Evolutionary conservation across 1,284 basidiomycete genomes (phyloP).

Genomic region (Agroathelia rolfsii): DNA sequence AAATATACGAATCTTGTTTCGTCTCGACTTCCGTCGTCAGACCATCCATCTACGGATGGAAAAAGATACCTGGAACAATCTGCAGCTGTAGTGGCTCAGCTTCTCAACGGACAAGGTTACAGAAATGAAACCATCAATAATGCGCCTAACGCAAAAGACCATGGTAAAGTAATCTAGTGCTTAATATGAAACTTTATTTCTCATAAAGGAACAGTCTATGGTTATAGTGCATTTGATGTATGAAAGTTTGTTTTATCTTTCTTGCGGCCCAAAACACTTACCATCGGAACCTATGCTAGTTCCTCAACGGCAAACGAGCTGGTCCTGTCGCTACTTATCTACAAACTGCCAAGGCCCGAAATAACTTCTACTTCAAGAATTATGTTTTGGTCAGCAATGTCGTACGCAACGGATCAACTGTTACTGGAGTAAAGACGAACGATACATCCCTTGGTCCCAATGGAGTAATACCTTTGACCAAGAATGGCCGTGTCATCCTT

Average conservation of each 20-base stretch:
- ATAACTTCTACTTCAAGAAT: constrained; percentile 42
- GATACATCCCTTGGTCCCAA: constrained; percentile 43
- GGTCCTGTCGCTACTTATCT: constrained; percentile 54
- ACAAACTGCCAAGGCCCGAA: constrained; percentile 40
- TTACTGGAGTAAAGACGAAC: constrained; percentile 53
- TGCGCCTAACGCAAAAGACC: constrained; percentile 45
- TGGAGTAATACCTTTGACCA: constrained; percentile 44
- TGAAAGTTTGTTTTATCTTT: too few species aligned
- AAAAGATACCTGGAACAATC: constrained; percentile 47
- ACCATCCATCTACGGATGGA: constrained; percentile 52
- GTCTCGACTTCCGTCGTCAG: constrained; percentile 46
- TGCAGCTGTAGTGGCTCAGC: constrained; percentile 30
- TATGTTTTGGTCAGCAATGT: constrained; percentile 42
- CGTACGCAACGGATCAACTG: constrained; percentile 44
- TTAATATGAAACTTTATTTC: too few species aligned
- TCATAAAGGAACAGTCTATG: too few species aligned
- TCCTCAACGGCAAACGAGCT: constrained; percentile 46
- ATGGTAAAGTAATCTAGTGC: too few species aligned
- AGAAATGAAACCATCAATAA: constrained; percentile 43
- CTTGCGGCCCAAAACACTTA: background rate
- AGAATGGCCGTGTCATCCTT: constrained; percentile 51
- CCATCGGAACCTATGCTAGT: constrained; percentile 24
- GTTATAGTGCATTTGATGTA: constrained; percentile 49
- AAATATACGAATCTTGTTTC: constrained; percentile 40
- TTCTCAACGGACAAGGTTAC: constrained; percentile 41